A percentile compares a stretch with the other conserved stretches of the same genome.
phyloP scores from a whole-genome alignment of 306 rosid genomes.

The Mucuna pruriens region DNA sequence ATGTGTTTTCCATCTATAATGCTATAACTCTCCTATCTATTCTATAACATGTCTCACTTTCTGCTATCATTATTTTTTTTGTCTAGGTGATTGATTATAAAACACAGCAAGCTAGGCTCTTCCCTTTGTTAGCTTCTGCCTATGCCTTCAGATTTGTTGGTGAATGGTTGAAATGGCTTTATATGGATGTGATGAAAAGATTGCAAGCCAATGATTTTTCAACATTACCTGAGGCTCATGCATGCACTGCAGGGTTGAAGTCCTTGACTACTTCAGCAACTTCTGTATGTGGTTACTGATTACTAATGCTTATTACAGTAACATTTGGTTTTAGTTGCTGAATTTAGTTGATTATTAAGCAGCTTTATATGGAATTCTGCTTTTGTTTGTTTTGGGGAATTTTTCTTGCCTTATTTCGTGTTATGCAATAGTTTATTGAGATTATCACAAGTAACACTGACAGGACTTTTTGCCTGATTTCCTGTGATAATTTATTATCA shows the following conservation, averaged over 20 bases:
- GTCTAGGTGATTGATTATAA: slow-evolving; percentile 92
- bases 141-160: slow-evolving; percentile 99
- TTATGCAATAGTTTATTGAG: not conserved
- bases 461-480: not conserved
- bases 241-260: slow-evolving; percentile 98
- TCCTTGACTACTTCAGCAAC: slow-evolving; percentile 94
- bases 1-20: not conserved
- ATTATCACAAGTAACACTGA: not conserved
- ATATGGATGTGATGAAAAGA: slow-evolving; percentile 85
- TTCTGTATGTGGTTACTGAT: slow-evolving; percentile 70
- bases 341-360: slow-evolving; percentile 18
- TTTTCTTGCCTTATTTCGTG: slow-evolving; percentile 23
- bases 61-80: slow-evolving; percentile 35
- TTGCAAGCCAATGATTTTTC: slow-evolving; percentile 84
- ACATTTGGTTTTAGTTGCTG: slow-evolving; percentile 15
- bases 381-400: not conserved
- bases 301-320: slow-evolving; percentile 18
- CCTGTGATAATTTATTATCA: slow-evolving; percentile 4
- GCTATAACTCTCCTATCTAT: slow-evolving; percentile 12
- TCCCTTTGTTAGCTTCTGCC: slow-evolving; percentile 97
- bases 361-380: slow-evolving; percentile 15
- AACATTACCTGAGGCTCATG: slow-evolving; percentile 98
- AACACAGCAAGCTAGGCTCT: slow-evolving; percentile 95
- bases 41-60: slow-evolving; percentile 23
- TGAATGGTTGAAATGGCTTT: slow-evolving; percentile 97